Base-by-base conservation (phyloP, 2,329 filamentous ascomycete genomes). In the Paecilomyces fulvus region DNA sequence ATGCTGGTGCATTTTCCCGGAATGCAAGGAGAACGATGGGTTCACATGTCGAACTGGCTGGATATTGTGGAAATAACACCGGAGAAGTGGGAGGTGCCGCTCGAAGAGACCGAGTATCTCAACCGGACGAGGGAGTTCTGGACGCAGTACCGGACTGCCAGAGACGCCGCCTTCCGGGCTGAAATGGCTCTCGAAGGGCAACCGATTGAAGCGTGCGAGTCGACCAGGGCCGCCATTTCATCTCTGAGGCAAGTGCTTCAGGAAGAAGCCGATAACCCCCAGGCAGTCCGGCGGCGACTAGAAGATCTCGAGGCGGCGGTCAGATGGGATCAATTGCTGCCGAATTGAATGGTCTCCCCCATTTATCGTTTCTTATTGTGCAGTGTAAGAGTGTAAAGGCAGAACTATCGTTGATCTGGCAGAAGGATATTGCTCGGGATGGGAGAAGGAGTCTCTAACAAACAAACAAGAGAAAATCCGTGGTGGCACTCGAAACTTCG, bases 1-100 rank as follows among this genome's bases (percentile, higher is more conserved):
- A 54, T 70, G 20, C 60, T 70, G 3, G 65, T 70, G 14, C 68
- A 70, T 56, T 68, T 69, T 37, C 64, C 67, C 0, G 68, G 67
- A 8, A 52, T 65, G 1, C 59, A 59, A 14, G 61, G 67, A 6
- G 54, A 61, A n/a, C 61, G 67, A 28, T 63, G 60, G 62, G 49
- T 56, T 8, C 60, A 63, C 50, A 70, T 69, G 64, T 55, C 58
- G 2, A 61, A 60, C 28, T 70, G 65, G 65, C 17, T 68, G 54
- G 60, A 66, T 31, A 56, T 61, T 10, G 59, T 65, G 5, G 63
- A 65, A 46, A 57, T 43, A 14, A 59, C 55, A 7, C 62, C 57
- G 1, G 54, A 59, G 2, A 52, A 62, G 49, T 68, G 62, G 64
- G 61, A 64, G 37, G 21, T 66, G 6, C 60, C 60, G 12, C 52